These are phyloP conservation scores for Globisporangium iwayamae DNA, from an alignment of 352 stramenopile species.

Conservation along the genomic window DNA sequence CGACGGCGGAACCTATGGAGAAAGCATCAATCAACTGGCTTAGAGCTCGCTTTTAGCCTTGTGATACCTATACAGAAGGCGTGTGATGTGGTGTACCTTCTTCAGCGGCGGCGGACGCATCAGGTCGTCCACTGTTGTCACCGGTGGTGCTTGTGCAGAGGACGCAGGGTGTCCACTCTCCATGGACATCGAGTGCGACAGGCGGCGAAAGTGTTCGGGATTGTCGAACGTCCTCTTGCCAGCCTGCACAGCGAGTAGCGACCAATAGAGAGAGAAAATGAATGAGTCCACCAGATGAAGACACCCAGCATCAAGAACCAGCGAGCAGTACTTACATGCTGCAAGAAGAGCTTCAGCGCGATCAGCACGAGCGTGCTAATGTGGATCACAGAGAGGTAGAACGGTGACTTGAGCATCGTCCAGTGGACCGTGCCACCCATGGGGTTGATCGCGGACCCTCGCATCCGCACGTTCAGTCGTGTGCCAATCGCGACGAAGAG, in stretches of 20 bases:
- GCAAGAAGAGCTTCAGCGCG: conserved; percentile 71
- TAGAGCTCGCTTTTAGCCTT: neutral
- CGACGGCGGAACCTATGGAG: neutral
- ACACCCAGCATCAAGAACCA: neutral
- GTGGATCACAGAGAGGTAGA: conserved; percentile 59
- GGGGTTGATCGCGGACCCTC: conserved; percentile 71
- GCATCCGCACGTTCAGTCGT: conserved; percentile 67
- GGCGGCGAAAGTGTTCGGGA: neutral
- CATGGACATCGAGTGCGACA: neutral
- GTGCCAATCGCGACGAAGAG: conserved; percentile 60
- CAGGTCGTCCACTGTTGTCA: conserved; percentile 30
- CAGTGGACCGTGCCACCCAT: conserved; percentile 75
- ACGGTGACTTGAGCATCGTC: conserved; percentile 59
- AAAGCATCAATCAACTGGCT: neutral
- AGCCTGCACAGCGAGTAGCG: conserved; percentile 15
- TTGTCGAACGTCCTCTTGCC: conserved; percentile 16
- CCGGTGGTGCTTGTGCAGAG: neutral
- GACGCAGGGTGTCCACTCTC: neutral
- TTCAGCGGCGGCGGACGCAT: conserved; percentile 28
- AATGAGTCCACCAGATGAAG: neutral
- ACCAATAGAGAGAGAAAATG: neutral
- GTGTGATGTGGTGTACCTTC: too few relatives aligned
- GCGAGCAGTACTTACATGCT: conserved; percentile 38
- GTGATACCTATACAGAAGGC: too few relatives aligned
- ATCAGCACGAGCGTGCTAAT: conserved; percentile 62